These are phyloP conservation scores for Sporothrix luriei DNA, from an alignment of 2,329 filamentous ascomycete species.

Conservation along the genomic window DNA sequence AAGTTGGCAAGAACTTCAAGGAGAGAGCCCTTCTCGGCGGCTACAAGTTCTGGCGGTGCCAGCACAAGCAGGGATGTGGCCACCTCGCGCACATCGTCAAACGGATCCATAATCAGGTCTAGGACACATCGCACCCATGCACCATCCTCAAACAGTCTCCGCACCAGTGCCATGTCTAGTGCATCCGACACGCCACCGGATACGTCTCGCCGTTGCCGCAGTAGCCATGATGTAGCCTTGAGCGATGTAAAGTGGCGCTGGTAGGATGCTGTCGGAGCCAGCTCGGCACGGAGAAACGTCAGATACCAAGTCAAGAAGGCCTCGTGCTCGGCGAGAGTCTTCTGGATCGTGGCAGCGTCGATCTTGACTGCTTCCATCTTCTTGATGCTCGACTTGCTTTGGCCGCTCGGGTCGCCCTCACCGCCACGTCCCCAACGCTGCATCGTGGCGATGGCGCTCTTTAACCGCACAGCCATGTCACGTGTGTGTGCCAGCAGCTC, in stretches of 20 bases:
- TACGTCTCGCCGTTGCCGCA: constrained; percentile 68
- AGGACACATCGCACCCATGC: constrained; percentile 66
- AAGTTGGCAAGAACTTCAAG: constrained; percentile 50
- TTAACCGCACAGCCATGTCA: constrained; percentile 74
- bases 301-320: constrained; percentile 76
- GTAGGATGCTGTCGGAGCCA: constrained; percentile 82
- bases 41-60: constrained; percentile 48
- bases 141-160: constrained; percentile 45
- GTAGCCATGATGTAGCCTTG: constrained; percentile 67
- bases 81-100: constrained; percentile 79
- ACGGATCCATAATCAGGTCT: constrained; percentile 84
- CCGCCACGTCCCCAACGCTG: constrained; percentile 49
- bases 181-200: constrained; percentile 39
- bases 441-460: constrained; percentile 64
- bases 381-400: constrained; percentile 33
- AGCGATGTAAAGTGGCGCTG: constrained; percentile 83
- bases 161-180: constrained; percentile 38
- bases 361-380: neutral
- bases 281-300: constrained; percentile 69
- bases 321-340: constrained; percentile 54
- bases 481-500: constrained; percentile 75
- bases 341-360: constrained; percentile 27
- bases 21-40: neutral
- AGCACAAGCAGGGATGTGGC: constrained; percentile 56
- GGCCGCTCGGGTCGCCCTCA: constrained; percentile 38